Conservation (phyloP, 768 basidiomycete genomes). For the Mycena filopes region DNA sequence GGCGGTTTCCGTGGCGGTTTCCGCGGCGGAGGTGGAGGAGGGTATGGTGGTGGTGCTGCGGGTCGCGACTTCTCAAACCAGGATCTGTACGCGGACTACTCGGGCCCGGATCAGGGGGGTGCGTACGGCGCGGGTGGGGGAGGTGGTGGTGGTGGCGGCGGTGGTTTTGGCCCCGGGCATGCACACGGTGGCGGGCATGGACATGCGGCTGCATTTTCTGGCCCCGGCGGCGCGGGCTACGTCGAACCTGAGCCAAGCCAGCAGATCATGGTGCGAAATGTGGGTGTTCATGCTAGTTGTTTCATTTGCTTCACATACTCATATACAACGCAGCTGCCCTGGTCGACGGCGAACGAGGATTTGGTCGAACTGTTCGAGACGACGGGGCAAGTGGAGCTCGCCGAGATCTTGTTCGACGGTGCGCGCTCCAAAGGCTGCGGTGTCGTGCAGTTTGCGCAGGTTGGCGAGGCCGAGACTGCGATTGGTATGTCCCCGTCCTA, state of each 20-base stretch:
- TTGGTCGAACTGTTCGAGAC: slow-evolving; percentile 98
- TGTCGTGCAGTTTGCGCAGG: slow-evolving; percentile 93
- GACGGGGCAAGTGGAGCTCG: slow-evolving; percentile 92
- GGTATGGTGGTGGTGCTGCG: slow-evolving; percentile 56
- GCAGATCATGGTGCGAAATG: slow-evolving; percentile 99
- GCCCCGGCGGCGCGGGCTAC: slow-evolving; percentile 46
- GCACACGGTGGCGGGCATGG: slow-evolving; percentile 44
- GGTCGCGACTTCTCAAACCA: slow-evolving; percentile 87
- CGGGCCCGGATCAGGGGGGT: slow-evolving; percentile 81
- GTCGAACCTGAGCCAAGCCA: slow-evolving; percentile 86
- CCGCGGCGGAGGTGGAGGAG: slow-evolving; percentile 51
- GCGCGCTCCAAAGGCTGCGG: slow-evolving; percentile 94
- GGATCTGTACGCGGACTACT: slow-evolving; percentile 93
- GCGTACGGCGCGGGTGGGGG: slow-evolving; percentile 47
- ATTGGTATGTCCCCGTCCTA: slow-evolving; percentile 65
- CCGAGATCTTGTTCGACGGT: slow-evolving; percentile 94
- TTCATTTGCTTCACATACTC: neutral
- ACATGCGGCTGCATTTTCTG: slow-evolving; percentile 46
- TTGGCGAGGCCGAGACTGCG: slow-evolving; percentile 92
- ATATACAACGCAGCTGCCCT: slow-evolving; percentile 75
- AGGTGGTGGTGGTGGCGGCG: slow-evolving; percentile 35
- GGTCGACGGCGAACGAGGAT: slow-evolving; percentile 99
- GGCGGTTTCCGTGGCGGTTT: slow-evolving; percentile 54
- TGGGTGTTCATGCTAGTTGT: slow-evolving; percentile 57
- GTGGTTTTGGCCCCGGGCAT: slow-evolving; percentile 44